These are phyloP conservation scores for Beauveria scarabaeidicola DNA, from an alignment of 2,329 filamentous ascomycete species.

Conservation along the genomic window DNA sequence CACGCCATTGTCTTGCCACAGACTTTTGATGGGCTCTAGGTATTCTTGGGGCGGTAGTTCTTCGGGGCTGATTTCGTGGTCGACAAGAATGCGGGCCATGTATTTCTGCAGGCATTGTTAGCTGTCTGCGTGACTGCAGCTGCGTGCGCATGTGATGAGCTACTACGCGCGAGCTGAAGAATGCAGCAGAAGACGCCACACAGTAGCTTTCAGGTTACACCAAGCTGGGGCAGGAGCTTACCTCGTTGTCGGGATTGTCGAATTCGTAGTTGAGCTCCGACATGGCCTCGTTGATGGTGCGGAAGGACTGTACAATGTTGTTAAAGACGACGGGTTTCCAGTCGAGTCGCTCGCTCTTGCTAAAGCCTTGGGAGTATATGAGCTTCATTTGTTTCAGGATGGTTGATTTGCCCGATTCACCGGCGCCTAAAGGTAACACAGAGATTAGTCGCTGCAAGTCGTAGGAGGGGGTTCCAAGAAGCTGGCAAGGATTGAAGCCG, in stretches of 20 bases:
- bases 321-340: slow-evolving; percentile 94
- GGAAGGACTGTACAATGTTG: slow-evolving; percentile 88
- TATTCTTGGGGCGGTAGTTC: slow-evolving; percentile 73
- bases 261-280: slow-evolving; percentile 73
- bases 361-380: slow-evolving; percentile 90
- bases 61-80: slow-evolving; percentile 74
- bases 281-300: slow-evolving; percentile 87
- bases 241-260: slow-evolving; percentile 70
- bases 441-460: slow-evolving; percentile 20
- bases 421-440: slow-evolving; percentile 58
- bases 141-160: background rate
- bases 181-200: background rate
- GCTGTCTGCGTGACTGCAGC: background rate
- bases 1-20: slow-evolving; percentile 80
- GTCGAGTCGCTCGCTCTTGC: slow-evolving; percentile 79
- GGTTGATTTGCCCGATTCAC: slow-evolving; percentile 85
- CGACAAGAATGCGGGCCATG: slow-evolving; percentile 67
- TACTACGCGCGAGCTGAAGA: background rate
- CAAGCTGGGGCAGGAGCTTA: slow-evolving; percentile 32
- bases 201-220: background rate
- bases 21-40: slow-evolving; percentile 68
- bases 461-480: background rate
- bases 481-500: background rate
- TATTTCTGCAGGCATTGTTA: slow-evolving; percentile 49
- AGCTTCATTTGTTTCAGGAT: slow-evolving; percentile 99